Percentiles rank a stretch among this genome's conserved stretches.
Conservation (phyloP, 352 stramenopile species). For the Pythium rhizo-oryzae region DNA sequence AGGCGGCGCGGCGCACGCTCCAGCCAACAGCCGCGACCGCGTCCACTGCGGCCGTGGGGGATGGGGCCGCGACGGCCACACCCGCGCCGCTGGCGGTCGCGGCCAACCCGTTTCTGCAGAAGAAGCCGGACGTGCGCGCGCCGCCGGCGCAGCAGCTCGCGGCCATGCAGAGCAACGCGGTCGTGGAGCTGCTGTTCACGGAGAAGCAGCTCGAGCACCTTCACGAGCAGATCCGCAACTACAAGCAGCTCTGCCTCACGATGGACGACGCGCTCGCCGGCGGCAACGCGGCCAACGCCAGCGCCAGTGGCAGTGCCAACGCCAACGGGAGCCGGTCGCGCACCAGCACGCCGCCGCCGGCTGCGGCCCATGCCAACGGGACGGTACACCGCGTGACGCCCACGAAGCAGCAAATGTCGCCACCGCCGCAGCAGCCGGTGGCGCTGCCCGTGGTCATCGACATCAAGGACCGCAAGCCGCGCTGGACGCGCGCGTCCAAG, state of each 20-base stretch:
- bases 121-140: constrained; percentile 47
- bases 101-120: constrained; percentile 64
- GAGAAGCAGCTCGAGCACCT: constrained; percentile 85
- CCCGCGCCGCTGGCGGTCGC: constrained; percentile 44
- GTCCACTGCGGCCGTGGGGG: not conserved
- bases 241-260: constrained; percentile 81
- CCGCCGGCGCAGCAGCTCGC: constrained; percentile 36
- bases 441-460: constrained; percentile 16
- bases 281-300: not conserved
- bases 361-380: not conserved
- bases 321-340: constrained; percentile 5
- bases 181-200: constrained; percentile 66
- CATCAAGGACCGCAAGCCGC: constrained; percentile 40
- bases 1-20: constrained; percentile 21
- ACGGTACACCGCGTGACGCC: not conserved
- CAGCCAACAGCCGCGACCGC: not conserved
- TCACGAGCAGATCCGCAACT: constrained; percentile 86
- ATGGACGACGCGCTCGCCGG: constrained; percentile 68
- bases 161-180: constrained; percentile 43
- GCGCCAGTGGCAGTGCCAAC: too few species aligned
- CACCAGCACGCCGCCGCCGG: constrained; percentile 17
- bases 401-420: not conserved
- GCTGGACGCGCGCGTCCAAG: constrained; percentile 60
- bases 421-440: constrained; percentile 1
- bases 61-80: not conserved